Evolutionary conservation across 345 rosid genomes (phyloP), one percentile per base, ranked within the genome.

Genomic region (Cardamine resedifolia): DNA sequence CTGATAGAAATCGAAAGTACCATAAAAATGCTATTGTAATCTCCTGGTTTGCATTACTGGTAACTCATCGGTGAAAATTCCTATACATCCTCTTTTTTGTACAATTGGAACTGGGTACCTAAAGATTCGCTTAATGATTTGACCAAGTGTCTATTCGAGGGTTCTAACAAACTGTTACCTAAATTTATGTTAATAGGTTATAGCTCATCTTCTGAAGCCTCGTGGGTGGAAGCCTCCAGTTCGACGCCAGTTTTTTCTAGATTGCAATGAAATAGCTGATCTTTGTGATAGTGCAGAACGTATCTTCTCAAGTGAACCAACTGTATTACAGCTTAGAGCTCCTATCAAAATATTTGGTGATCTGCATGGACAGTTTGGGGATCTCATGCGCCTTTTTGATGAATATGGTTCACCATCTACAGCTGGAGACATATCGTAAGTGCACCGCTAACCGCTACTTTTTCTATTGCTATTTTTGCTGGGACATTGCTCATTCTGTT

Each of bases 151-250:
- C 41, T 73, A 20, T 39, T 20, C 9, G 5, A 7, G 38, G 38
- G 23, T 18, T 76, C 33, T 68, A 69, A 53, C 41, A 19, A 61
- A 51, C 11, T 67, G 15, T 44, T 11, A 19, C 51, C 49, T 53
- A 41, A 67, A 12, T 23, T 14, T 64, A 53, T 18, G 36, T 21
- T 44, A 16, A 43, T 82, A 91, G 97, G 96, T 91, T 61, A 81
- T 91, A 36, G 91, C 90, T 64, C 91, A 85, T 80, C 91, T 91
- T 63, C 76, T 91, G 74, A 91, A 89, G 81, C 97, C 97, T 78
- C 93, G 97, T 76, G 97, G 97, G 16, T 91, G 97, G 97, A 91
- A 91, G 80, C 93, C 97, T 75, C 97, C 97, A 1, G 96, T 89
- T 66, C 85, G 89, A 48, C 87, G 97, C 41, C 97, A 89, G 58